Percentiles rank a stretch among this genome's conserved stretches.
These are phyloP conservation scores for Candida nanaspora DNA, from an alignment of 805 yeast genomes.

Conservation along the genomic window DNA sequence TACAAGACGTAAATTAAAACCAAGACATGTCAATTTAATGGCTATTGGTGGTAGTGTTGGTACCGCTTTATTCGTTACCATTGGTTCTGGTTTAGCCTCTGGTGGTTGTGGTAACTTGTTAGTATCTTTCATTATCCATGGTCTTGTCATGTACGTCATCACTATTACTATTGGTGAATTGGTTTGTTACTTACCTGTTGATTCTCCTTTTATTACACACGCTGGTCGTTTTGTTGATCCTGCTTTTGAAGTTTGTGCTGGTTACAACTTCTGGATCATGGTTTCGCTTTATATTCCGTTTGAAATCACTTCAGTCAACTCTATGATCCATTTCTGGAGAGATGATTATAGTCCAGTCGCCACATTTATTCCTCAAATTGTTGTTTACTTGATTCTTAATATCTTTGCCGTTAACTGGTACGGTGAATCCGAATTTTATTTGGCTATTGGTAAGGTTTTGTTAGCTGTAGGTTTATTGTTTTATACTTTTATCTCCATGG, in stretches of 20 bases:
- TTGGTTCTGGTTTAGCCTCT: constrained; percentile 52
- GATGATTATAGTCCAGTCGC: constrained; percentile 69
- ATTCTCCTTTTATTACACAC: constrained; percentile 69
- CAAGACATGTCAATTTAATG: constrained; percentile 71
- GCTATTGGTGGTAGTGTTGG: constrained; percentile 83
- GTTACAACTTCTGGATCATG: constrained; percentile 75
- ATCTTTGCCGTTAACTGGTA: constrained; percentile 66
- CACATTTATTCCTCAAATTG: constrained; percentile 58
- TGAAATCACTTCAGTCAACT: constrained; percentile 74
- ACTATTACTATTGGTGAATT: constrained; percentile 73
- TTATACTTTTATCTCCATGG: constrained; percentile 76
- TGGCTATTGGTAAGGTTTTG: constrained; percentile 65
- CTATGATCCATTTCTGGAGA: constrained; percentile 77
- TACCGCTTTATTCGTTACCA: constrained; percentile 69
- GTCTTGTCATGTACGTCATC: constrained; percentile 57
- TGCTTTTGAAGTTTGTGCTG: constrained; percentile 66
- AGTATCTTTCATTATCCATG: constrained; percentile 63
- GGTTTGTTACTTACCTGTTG: constrained; percentile 68
- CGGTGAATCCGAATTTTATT: constrained; percentile 81
- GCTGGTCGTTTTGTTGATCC: constrained; percentile 73
- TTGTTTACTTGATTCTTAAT: constrained; percentile 56
- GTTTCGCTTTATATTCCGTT: constrained; percentile 76
- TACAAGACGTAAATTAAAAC: constrained; percentile 44
- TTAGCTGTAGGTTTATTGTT: constrained; percentile 69
- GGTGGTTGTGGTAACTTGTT: constrained; percentile 69